Conservation (phyloP, 2,329 filamentous ascomycete species). For the Pseudocercospora pini-densiflorae region DNA sequence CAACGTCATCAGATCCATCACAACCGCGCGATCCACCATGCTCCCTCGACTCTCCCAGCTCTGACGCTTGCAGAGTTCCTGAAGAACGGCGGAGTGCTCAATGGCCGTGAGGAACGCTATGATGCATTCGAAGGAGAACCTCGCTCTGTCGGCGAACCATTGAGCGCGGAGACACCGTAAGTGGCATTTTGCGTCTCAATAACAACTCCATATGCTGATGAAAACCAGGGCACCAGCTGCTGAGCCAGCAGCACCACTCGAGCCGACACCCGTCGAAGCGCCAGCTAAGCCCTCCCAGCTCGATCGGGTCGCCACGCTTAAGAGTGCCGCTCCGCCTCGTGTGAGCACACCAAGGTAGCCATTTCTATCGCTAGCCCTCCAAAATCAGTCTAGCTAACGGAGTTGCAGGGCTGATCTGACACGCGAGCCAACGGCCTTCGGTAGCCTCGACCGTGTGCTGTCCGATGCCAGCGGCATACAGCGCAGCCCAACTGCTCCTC, state of each 20-base stretch:
- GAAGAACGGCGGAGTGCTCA: slow-evolving; percentile 57
- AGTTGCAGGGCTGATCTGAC: slow-evolving; percentile 6
- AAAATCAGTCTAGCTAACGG: not conserved
- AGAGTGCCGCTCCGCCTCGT: not conserved
- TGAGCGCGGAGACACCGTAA: not conserved
- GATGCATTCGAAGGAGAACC: slow-evolving; percentile 68
- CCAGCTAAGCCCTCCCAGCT: slow-evolving; percentile 10
- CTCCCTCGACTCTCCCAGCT: slow-evolving; percentile 64
- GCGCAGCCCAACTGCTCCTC: slow-evolving; percentile 7
- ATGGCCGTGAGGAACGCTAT: slow-evolving; percentile 59
- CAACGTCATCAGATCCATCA: slow-evolving; percentile 75
- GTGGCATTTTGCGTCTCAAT: not conserved
- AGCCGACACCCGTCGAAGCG: not conserved
- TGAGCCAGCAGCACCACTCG: not conserved
- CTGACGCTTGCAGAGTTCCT: slow-evolving; percentile 69
- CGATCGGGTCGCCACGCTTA: not conserved
- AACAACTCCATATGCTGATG: not conserved
- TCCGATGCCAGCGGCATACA: slow-evolving; percentile 4
- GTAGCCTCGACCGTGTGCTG: slow-evolving; percentile 15
- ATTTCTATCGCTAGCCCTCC: not conserved
- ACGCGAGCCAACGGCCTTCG: slow-evolving; percentile 12
- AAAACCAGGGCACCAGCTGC: not conserved
- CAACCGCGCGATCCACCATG: slow-evolving; percentile 67
- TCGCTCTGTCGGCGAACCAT: slow-evolving; percentile 38
- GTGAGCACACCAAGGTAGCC: not conserved